Base-by-base conservation (phyloP, 768 basidiomycete species). In the Pleurotus giganteus region DNA sequence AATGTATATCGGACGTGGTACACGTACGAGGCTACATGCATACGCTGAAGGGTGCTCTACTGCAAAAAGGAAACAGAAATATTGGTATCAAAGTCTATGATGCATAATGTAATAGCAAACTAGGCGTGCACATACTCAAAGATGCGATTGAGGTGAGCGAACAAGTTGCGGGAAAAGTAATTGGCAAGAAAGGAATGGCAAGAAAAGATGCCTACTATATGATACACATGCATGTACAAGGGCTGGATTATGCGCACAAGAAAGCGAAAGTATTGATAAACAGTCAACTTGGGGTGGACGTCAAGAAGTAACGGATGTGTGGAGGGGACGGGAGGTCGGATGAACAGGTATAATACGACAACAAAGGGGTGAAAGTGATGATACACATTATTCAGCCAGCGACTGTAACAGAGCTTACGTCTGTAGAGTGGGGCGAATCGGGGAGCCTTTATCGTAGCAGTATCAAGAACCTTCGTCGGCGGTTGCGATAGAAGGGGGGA, bases 81-180 rank as follows among this genome's bases (percentile, higher is more conserved):
- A 36, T 37, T 36, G 34, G 49, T 51, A 51, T 51, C 49, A 37
- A 24, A 34, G 49, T 51, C 49, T 51, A 51, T 51, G 13, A 34
- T 51, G 34, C 34, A 51, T 51, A 51, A 32, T 34, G 24, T 51
- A 37, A 50, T 11, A 34, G 19, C 12, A n/a, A 24, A 27, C 46
- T 11, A 12, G 26, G 27, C n/a, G 5, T n/a, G n/a, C 19, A 41
- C 31, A 13, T 32, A 32, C 31, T 32, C 31, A 32, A 32, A 13
- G 31, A 6, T 6, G 31, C 6, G 13, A 32, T 32, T 32, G 31
- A 32, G 31, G 7, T 13, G 31, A 32, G 31, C 13, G 13, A 41
- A 13, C 15, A 41, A 41, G 5, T 3, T 17, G 39, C 12, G 19
- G 12, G 7, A 41, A 41, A 41, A 41, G 19, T 7, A 17, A 7